Conservation (phyloP, 1,139 yeast species). For the Yarrowia galli region DNA sequence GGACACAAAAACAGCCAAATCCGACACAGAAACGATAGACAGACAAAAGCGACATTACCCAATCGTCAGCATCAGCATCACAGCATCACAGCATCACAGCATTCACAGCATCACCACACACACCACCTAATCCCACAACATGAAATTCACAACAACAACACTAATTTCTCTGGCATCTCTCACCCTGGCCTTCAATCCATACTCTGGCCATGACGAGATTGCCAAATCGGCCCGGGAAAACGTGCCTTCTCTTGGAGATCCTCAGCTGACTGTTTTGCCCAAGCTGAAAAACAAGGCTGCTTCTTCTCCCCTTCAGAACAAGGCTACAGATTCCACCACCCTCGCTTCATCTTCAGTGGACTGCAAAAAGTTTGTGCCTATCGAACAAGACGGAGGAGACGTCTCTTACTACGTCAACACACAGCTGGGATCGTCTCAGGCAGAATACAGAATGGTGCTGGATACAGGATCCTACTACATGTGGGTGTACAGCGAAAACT, state of each 20-base stretch:
- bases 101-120: background rate
- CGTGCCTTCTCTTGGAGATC: conserved; percentile 8
- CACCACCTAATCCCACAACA: background rate
- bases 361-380: conserved; percentile 19
- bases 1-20: no score
- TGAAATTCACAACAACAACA: background rate
- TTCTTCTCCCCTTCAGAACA: no score
- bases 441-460: conserved; percentile 59
- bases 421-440: conserved; percentile 46
- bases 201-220: conserved; percentile 3
- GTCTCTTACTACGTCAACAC: conserved; percentile 48
- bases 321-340: conserved; percentile 37
- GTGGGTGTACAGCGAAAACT: conserved; percentile 66
- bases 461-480: conserved; percentile 73
- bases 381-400: conserved; percentile 47
- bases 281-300: background rate
- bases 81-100: background rate
- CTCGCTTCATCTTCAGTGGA: background rate
- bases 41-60: no score
- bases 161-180: background rate
- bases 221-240: background rate
- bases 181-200: conserved; percentile 4
- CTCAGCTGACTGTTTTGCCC: background rate
- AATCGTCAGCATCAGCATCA: background rate
- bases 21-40: no score